Evolutionary conservation across 163 green algal species (phyloP).

Genomic region (Chloromonas sp.): DNA sequence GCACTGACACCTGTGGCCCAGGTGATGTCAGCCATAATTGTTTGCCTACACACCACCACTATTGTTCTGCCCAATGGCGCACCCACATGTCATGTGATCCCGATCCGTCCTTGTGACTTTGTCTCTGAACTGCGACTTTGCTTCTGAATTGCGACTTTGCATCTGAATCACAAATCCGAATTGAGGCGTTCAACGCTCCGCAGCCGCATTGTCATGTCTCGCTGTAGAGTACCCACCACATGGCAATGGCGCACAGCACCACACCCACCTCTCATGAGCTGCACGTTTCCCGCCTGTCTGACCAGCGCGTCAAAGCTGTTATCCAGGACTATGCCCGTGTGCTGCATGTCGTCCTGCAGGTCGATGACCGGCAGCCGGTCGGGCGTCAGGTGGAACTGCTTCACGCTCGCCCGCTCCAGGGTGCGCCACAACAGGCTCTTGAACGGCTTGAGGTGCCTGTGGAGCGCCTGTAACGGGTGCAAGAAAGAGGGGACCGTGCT

Average conservation of each 20-base stretch:
- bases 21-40: too few relatives aligned
- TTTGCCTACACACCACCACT: too few relatives aligned
- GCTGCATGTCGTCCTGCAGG: slow-evolving; percentile 14
- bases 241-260: background rate
- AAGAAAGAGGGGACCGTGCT: background rate
- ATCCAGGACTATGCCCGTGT: slow-evolving; percentile 18
- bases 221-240: too few relatives aligned
- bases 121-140: background rate
- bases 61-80: too few relatives aligned
- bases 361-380: slow-evolving; percentile 5
- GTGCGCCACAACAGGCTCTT: slow-evolving; percentile 12
- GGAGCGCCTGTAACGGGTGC: background rate
- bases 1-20: too few relatives aligned
- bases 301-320: slow-evolving; percentile 26
- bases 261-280: background rate
- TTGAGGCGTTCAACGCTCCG: too few relatives aligned
- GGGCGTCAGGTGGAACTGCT: background rate
- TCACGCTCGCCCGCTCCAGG: slow-evolving; percentile 5
- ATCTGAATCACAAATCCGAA: background rate
- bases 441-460: background rate
- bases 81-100: too few relatives aligned
- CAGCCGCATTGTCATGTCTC: too few relatives aligned
- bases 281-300: background rate
- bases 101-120: too few relatives aligned
- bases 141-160: background rate